Evolutionary conservation across 2,329 filamentous ascomycete species (phyloP), one percentile per base, ranked within the genome.

Genomic region (Colletotrichum coccodes): DNA sequence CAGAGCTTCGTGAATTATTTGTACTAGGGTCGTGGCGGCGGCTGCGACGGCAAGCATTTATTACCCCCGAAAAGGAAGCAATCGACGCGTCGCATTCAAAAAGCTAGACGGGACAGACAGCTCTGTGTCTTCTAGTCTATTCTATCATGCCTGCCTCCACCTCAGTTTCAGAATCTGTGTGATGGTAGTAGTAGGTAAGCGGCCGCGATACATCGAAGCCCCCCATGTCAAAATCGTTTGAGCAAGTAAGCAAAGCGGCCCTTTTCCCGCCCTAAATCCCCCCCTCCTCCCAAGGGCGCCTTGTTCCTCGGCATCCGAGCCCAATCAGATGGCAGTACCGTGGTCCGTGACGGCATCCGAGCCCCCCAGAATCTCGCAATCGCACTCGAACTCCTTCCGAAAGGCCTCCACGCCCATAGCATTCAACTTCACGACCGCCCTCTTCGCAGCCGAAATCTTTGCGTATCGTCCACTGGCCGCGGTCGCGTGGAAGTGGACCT

Each of bases 401-500:
- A 92, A 97, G 61, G 91, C 87, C 9, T 83, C 83, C 7, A 83
- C 78, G 3, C 73, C 75, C 73, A 89, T 78, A 0, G 73, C 78
- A 56, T 83, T 75, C 38, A 91, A 68, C 64, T 77, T 76, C 3
- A 80, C 77, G 58, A 92, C 72, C 1, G 90, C 90, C 70, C 82
- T 81, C 72, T 89, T 87, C 14, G 91, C 90, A 1, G 88, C 91
- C 14, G 84, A 84, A 5, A 92, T 79, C 79, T 94, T 95, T 0
- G 93, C 94, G 79, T 94, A 92, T 53, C 92, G 85, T 0, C 88
- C 87, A 58, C 90, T 94, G 72, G 85, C 87, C 1, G 88, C 88
- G 40, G 84, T 82, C 1, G 85, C 88, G 71, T 89, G 84, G 2
- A 89, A 88, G n/a, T 93, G 79, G 11, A 94, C 86, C 47, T 85